Conservation (phyloP, 495 filamentous ascomycete genomes). For the Durotheca rogersii region DNA sequence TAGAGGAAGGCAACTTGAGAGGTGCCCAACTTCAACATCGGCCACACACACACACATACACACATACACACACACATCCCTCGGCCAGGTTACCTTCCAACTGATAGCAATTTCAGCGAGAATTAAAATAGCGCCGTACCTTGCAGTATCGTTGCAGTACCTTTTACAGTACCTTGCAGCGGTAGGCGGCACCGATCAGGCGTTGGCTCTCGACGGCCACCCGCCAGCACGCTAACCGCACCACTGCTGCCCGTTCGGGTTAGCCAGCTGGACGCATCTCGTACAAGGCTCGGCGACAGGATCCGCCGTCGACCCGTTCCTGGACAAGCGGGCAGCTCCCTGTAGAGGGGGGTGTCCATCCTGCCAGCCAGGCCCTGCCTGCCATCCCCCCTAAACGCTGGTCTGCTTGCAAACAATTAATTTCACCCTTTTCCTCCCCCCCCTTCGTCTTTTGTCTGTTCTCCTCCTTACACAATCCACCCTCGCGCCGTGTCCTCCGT, state of each 20-base stretch:
- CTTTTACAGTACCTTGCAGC: constrained; percentile 35
- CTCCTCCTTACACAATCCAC: constrained; percentile 25
- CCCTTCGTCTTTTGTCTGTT: constrained; percentile 39
- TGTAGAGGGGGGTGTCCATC: no score
- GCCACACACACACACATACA: not conserved
- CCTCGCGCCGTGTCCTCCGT: constrained; percentile 39
- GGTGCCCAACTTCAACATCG: no score
- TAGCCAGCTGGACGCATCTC: constrained; percentile 12
- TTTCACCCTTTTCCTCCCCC: constrained; percentile 32
- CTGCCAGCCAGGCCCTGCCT: constrained; percentile 15
- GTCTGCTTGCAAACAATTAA: constrained; percentile 30
- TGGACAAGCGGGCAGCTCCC: not conserved
- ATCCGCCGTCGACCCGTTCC: constrained; percentile 13
- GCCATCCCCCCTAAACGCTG: constrained; percentile 19
- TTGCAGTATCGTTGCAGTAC: constrained; percentile 26
- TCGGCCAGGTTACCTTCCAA: no score
- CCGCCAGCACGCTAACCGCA: constrained; percentile 10
- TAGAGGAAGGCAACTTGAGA: no score
- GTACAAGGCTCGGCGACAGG: constrained; percentile 14
- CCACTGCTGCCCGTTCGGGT: constrained; percentile 12
- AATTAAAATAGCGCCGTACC: constrained; percentile 32
- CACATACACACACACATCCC: constrained; percentile 11
- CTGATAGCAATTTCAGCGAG: constrained; percentile 26
- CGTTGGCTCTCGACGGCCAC: constrained; percentile 23
- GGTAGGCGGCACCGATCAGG: constrained; percentile 21